Conservation (phyloP, 306 rosid genomes). For the Oemleria cerasiformis region DNA sequence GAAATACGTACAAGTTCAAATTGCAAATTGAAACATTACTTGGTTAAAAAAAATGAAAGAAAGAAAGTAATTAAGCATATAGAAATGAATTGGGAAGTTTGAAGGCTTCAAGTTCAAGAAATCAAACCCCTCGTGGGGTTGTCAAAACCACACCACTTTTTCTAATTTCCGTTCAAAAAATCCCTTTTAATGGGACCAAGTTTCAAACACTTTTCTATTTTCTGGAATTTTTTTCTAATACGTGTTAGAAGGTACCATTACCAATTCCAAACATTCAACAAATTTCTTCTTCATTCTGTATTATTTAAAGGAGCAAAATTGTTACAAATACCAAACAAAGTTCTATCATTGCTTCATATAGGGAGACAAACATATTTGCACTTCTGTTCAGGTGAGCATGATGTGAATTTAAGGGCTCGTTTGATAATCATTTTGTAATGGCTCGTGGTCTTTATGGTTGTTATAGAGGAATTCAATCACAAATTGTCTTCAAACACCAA, state of each 20-base stretch:
- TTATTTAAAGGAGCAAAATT: too few species aligned
- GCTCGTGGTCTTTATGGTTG: background rate
- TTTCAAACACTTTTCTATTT: slow-evolving; percentile 1
- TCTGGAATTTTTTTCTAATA: slow-evolving; percentile 23
- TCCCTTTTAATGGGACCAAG: background rate
- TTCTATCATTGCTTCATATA: background rate
- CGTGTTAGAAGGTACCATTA: slow-evolving; percentile 31
- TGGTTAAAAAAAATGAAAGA: too few species aligned
- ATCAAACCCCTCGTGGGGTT: slow-evolving; percentile 24
- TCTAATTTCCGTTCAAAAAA: background rate
- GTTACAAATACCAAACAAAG: too few species aligned
- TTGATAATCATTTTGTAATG: background rate
- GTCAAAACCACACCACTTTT: background rate
- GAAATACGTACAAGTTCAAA: too few species aligned
- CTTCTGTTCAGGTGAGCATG: background rate
- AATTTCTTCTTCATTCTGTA: background rate
- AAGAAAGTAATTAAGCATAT: too few species aligned
- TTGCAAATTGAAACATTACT: too few species aligned
- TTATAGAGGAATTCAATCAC: background rate
- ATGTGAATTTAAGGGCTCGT: background rate
- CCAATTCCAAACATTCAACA: slow-evolving; percentile 1
- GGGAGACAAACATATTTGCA: slow-evolving; percentile 2
- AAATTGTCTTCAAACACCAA: too few species aligned
- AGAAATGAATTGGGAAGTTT: background rate
- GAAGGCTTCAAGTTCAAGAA: slow-evolving; percentile 15